These are phyloP conservation scores for Hypoxylon sp. DNA, from an alignment of 2,329 filamentous ascomycete species.

Conservation along the genomic window DNA sequence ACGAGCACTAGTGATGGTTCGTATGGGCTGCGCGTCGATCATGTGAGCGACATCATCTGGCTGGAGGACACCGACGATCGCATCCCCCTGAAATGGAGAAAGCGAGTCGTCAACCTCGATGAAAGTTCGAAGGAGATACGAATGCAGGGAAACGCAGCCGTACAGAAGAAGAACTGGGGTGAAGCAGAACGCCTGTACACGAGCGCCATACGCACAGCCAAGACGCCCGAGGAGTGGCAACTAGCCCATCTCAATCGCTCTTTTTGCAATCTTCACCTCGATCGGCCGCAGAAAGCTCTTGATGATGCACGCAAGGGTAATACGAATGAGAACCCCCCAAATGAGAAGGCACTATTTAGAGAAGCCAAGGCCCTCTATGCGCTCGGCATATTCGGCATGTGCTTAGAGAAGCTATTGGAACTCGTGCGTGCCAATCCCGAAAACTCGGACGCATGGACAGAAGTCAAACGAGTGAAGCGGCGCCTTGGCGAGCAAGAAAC, in stretches of 20 bases:
- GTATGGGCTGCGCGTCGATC: constrained; percentile 60
- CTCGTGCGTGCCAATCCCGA: constrained; percentile 48
- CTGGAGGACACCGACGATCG: constrained; percentile 48
- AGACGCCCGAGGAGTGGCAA: constrained; percentile 48
- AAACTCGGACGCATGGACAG: constrained; percentile 45
- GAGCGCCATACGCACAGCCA: constrained; percentile 45
- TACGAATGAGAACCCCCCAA: constrained; percentile 19
- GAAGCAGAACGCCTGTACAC: constrained; percentile 50
- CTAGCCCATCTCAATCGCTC: constrained; percentile 50
- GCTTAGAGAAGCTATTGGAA: constrained; percentile 46
- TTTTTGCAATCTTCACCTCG: constrained; percentile 45
- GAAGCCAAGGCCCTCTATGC: constrained; percentile 56
- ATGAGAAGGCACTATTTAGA: constrained; percentile 56
- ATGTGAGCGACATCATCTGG: constrained; percentile 58
- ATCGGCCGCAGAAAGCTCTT: constrained; percentile 45
- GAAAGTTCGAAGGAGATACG: constrained; percentile 37
- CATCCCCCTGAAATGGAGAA: constrained; percentile 52
- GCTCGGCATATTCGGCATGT: constrained; percentile 50
- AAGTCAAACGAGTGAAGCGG: constrained; percentile 44
- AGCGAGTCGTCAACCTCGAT: constrained; percentile 3
- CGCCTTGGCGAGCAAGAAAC: constrained; percentile 51
- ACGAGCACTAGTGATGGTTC: constrained; percentile 47
- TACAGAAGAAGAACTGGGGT: constrained; percentile 41
- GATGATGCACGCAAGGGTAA: constrained; percentile 39
- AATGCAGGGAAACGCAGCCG: constrained; percentile 48